Conservation (phyloP, 2,329 filamentous ascomycete genomes). For the Penicillium sp. region DNA sequence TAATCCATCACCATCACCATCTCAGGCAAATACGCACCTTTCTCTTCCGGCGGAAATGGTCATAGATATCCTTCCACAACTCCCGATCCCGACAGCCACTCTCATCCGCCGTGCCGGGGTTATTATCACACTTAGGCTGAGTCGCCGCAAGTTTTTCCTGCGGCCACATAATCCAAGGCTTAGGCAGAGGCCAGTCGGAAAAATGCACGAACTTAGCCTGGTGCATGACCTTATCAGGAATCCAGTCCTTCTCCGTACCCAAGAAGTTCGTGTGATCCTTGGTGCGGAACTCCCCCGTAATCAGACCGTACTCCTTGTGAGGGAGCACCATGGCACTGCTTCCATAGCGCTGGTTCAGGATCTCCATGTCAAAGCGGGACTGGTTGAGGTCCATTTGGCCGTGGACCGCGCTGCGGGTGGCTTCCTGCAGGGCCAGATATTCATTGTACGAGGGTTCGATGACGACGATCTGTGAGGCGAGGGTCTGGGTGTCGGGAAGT, state of each 20-base stretch:
- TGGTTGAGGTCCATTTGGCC: conserved; percentile 32
- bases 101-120: conserved; percentile 40
- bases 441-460: conserved; percentile 62
- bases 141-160: conserved; percentile 35
- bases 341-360: conserved; percentile 66
- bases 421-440: conserved; percentile 36
- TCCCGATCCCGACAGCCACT: conserved; percentile 43
- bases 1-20: too few species aligned
- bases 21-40: conserved; percentile 26
- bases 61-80: conserved; percentile 43
- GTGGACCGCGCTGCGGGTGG: conserved; percentile 27
- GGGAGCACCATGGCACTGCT: conserved; percentile 65
- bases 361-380: conserved; percentile 65
- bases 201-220: conserved; percentile 73
- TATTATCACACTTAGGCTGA: conserved; percentile 38
- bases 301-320: conserved; percentile 64
- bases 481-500: conserved; percentile 53
- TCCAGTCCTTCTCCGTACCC: conserved; percentile 61
- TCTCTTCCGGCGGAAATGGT: conserved; percentile 40
- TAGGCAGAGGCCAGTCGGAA: conserved; percentile 72
- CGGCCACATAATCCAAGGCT: conserved; percentile 61
- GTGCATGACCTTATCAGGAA: conserved; percentile 58
- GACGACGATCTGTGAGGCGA: conserved; percentile 67
- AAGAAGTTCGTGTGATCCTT: conserved; percentile 58
- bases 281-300: conserved; percentile 66